Base-by-base conservation (phyloP, 345 rosid genomes). In the Populus alba region DNA sequence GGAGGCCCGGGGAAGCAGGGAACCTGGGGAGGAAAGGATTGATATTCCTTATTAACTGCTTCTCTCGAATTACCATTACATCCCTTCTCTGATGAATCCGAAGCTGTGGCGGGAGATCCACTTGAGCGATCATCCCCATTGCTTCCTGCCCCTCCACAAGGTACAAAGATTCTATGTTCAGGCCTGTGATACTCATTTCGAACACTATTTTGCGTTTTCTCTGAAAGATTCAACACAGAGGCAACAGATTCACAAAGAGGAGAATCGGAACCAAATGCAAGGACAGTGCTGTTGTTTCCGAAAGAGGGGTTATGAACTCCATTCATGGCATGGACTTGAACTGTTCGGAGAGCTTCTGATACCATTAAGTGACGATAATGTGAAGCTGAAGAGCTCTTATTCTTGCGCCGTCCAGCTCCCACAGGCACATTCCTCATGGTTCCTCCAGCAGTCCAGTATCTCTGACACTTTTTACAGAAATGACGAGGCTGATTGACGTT, bases 391-490 rank as follows among this genome's bases (percentile, higher is more conserved):
- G 85, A 66, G 76, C 68, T 78, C 77, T 82, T 82, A 35, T 78
- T 78, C 76, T 82, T 82, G 18, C 85, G 79, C 65, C 85, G 38
- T 7, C 85, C 85, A 18, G 85, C 85, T 22, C 85, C 85, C 4
- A 82, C 85, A 1, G 85, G 81, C 15, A 82, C 81, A 78, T 82
- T 82, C 77, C 85, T 78, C 85, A 82, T 78, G 39, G 77, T 75
- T 57, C 85, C 85, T 41, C 85, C 85, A 2, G 81, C 79, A 16
- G 85, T 82, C 85, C 85, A 82, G 76, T 82, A 78, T 72, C 85
- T 74, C 51, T 82, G 81, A 57, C 85, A 82, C 22, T 78, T 71
- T 53, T 82, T 82, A 65, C 85, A 82, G 81, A 82, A 82, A 78
- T 82, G 85, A 7, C 85, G 81, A 4, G 85, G 85, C 76, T 82